Percentiles rank a stretch among this genome's conserved stretches.
These are phyloP conservation scores for Diversispora epigaea DNA, from an alignment of 192 early-diverging fungal species.

Conservation along the genomic window DNA sequence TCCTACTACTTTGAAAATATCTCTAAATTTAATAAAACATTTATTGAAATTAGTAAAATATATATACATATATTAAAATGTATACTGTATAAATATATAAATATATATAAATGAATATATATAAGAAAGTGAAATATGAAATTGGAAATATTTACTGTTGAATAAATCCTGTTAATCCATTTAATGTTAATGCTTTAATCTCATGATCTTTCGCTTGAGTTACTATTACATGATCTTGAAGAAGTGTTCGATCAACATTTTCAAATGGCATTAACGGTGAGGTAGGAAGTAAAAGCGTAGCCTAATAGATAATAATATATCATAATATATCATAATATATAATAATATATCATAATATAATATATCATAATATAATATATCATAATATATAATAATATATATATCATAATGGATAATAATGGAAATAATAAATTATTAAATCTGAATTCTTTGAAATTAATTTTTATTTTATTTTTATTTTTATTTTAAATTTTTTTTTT, in stretches of 20 bases:
- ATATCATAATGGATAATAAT: neutral
- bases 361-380: neutral
- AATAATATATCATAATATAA: too few species aligned
- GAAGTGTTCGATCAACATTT: neutral
- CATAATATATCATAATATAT: neutral
- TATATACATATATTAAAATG: neutral
- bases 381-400: neutral
- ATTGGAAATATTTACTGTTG: slow-evolving; percentile 3
- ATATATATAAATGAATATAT: neutral
- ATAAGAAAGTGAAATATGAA: neutral
- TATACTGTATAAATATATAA: neutral
- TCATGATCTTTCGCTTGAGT: neutral
- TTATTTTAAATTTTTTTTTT: too few species aligned
- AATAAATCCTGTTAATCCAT: slow-evolving; percentile 14
- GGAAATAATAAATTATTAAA: slow-evolving; percentile 3
- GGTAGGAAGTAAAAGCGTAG: slow-evolving; percentile 25
- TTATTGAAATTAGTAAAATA: neutral
- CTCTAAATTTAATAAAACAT: neutral
- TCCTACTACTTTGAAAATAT: neutral
- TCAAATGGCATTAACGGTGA: slow-evolving; percentile 5
- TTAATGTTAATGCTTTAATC: slow-evolving; percentile 21
- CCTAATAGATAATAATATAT: slow-evolving; percentile 19
- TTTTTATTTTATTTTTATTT: too few species aligned
- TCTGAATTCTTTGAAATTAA: neutral
- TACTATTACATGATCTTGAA: slow-evolving; percentile 28